A percentile compares a stretch with the other conserved stretches of the same genome.
phyloP scores from a whole-genome alignment of 805 yeast species.

The Saturnispora dispora region DNA sequence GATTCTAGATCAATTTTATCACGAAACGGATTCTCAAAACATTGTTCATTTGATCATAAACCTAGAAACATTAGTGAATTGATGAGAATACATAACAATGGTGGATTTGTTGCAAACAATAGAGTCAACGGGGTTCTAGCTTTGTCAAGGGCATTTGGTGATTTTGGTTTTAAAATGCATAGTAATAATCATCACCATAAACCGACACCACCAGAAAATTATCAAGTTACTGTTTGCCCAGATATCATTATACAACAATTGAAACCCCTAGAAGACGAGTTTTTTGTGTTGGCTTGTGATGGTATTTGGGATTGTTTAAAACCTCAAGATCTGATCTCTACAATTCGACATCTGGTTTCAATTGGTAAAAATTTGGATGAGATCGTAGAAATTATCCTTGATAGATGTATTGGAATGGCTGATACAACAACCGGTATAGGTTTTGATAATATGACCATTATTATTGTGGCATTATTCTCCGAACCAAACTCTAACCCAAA shows the following conservation, averaged over 20 bases:
- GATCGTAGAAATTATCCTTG: conserved; percentile 50
- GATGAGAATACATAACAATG: conserved; percentile 48
- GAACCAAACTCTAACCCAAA: not conserved
- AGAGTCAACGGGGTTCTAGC: conserved; percentile 54
- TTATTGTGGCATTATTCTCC: conserved; percentile 35
- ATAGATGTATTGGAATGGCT: conserved; percentile 62
- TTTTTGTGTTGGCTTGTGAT: conserved; percentile 68
- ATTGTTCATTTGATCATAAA: conserved; percentile 57
- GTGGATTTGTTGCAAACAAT: conserved; percentile 52
- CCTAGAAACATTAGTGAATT: conserved; percentile 51
- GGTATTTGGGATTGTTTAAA: conserved; percentile 74
- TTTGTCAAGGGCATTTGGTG: conserved; percentile 55
- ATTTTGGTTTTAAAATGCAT: conserved; percentile 44
- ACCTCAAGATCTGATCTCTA: conserved; percentile 42
- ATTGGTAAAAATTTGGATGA: conserved; percentile 50
- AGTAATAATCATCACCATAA: conserved; percentile 9
- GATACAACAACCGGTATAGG: conserved; percentile 71
- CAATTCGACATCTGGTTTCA: conserved; percentile 49
- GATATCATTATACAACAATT: conserved; percentile 52
- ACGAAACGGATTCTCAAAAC: conserved; percentile 45
- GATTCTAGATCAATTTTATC: conserved; percentile 63
- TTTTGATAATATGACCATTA: conserved; percentile 72
- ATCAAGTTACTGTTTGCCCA: conserved; percentile 73
- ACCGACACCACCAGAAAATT: conserved; percentile 52
- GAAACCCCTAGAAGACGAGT: conserved; percentile 53